Percentiles rank a stretch among this genome's conserved stretches.
Evolutionary conservation across 2,329 filamentous ascomycete genomes (phyloP).

Genomic region (Berkeleyomyces rouxiae): DNA sequence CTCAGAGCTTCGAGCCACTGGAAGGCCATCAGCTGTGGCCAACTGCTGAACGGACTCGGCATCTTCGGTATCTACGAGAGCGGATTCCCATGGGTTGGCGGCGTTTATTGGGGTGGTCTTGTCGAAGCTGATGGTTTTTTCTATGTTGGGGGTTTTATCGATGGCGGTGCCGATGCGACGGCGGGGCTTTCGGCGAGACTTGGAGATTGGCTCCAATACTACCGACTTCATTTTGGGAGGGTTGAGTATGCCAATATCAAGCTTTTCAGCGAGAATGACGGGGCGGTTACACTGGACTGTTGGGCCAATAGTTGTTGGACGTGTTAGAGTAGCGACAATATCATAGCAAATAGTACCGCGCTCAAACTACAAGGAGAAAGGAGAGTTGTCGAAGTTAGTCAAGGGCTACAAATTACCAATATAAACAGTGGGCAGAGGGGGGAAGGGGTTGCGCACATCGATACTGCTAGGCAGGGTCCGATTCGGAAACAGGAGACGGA

Average conservation of each 20-base stretch:
- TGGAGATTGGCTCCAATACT: conserved; percentile 74
- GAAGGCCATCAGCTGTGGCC: conserved; percentile 24
- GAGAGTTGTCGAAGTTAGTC: background rate
- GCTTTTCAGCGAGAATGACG: conserved; percentile 60
- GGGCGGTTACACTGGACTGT: conserved; percentile 67
- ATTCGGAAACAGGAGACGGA: conserved; percentile 53
- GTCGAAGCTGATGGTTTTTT: conserved; percentile 6
- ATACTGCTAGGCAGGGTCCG: conserved; percentile 75
- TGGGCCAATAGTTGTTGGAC: conserved; percentile 71
- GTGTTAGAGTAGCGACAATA: conserved; percentile 75
- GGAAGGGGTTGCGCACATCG: conserved; percentile 46
- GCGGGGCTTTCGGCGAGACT: conserved; percentile 35
- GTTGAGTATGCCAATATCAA: conserved; percentile 64
- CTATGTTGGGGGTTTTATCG: conserved; percentile 1
- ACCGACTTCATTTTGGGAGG: conserved; percentile 68
- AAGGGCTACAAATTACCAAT: background rate
- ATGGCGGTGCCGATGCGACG: conserved; percentile 5
- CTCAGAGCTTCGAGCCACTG: conserved; percentile 18
- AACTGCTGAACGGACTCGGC: conserved; percentile 23
- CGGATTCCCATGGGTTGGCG: conserved; percentile 12
- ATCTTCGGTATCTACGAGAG: conserved; percentile 19
- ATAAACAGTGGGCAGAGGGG: background rate
- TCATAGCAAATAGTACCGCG: conserved; percentile 84
- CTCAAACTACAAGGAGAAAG: conserved; percentile 53
- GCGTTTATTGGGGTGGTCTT: conserved; percentile 13